A percentile compares a stretch with the other conserved stretches of the same genome.
These are phyloP conservation scores for Acanthamoeba lugdunensis DNA, from an alignment of 208 protist genomes.

Conservation along the genomic window DNA sequence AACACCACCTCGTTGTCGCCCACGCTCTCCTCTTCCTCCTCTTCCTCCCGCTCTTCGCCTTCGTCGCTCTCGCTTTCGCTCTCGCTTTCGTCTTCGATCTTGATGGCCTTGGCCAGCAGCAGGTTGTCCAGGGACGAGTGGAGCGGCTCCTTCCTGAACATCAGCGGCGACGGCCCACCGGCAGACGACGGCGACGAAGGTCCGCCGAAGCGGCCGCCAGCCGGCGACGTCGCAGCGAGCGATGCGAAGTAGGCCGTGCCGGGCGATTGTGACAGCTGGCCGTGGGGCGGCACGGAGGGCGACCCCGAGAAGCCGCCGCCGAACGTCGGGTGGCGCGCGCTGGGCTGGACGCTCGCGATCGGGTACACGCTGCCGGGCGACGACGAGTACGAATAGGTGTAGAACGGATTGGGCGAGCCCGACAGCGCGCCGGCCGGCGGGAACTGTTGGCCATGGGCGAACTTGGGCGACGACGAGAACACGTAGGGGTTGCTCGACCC, in stretches of 20 bases:
- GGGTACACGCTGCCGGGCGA: constrained; percentile 23
- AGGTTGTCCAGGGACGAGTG: neutral
- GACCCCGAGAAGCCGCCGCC: neutral
- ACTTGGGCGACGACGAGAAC: constrained; percentile 15
- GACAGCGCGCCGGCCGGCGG: neutral
- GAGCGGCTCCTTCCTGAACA: constrained; percentile 1
- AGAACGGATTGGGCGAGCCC: constrained; percentile 7
- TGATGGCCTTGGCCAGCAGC: constrained; percentile 25
- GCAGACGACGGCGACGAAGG: neutral
- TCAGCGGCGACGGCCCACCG: neutral
- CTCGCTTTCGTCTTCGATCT: constrained; percentile 25
- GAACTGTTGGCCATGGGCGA: neutral
- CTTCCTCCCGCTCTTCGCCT: neutral
- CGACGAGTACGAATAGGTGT: constrained; percentile 33
- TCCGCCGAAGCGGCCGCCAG: neutral
- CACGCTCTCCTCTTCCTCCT: neutral
- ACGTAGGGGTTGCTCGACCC: neutral
- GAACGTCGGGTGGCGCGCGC: neutral
- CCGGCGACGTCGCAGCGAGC: neutral
- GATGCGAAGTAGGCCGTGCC: neutral
- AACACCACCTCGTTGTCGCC: constrained; percentile 38
- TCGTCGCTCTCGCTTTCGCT: neutral
- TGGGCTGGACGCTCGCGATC: neutral
- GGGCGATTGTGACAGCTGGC: neutral
- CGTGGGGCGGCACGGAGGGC: neutral